Conservation (phyloP, 73 alveolate species). For the Stentor coeruleus region DNA sequence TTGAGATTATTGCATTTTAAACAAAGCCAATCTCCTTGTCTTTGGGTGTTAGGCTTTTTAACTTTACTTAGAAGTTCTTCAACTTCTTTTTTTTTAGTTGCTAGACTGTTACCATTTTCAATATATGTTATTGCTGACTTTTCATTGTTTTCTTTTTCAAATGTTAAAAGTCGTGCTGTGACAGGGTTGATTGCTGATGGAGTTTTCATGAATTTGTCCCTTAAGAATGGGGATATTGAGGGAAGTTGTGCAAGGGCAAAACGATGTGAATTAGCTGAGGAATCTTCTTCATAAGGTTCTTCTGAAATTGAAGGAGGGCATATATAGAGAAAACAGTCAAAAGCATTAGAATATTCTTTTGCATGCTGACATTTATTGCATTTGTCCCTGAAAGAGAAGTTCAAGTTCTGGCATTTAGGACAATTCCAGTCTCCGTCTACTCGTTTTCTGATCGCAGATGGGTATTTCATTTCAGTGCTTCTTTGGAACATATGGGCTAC, state of each 20-base stretch:
- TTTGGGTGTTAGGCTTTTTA: not conserved
- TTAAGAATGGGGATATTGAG: slow-evolving; percentile 2
- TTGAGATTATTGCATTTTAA: slow-evolving; percentile 8
- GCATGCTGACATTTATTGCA: slow-evolving; percentile 23
- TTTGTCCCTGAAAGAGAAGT: not conserved
- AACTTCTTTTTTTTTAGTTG: too few relatives aligned
- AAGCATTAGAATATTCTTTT: too few relatives aligned
- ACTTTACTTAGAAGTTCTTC: not conserved
- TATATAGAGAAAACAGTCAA: too few relatives aligned
- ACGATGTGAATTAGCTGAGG: not conserved
- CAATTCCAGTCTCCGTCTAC: slow-evolving; percentile 30
- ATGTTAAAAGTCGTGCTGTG: not conserved
- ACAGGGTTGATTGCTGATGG: slow-evolving; percentile 1
- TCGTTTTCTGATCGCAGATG: not conserved
- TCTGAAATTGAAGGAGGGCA: too few relatives aligned
- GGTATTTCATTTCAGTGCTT: too few relatives aligned
- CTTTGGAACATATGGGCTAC: too few relatives aligned
- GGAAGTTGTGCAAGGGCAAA: not conserved
- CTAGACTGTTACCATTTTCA: too few relatives aligned
- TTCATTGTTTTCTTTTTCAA: not conserved
- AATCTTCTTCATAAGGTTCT: too few relatives aligned
- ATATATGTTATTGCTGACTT: too few relatives aligned
- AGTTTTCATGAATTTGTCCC: not conserved
- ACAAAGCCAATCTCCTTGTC: slow-evolving; percentile 31
- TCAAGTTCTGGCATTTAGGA: not conserved